phyloP scores from a whole-genome alignment of 371 early-diverging fungal species.

The Homolaphlyctis polyrhiza region DNA sequence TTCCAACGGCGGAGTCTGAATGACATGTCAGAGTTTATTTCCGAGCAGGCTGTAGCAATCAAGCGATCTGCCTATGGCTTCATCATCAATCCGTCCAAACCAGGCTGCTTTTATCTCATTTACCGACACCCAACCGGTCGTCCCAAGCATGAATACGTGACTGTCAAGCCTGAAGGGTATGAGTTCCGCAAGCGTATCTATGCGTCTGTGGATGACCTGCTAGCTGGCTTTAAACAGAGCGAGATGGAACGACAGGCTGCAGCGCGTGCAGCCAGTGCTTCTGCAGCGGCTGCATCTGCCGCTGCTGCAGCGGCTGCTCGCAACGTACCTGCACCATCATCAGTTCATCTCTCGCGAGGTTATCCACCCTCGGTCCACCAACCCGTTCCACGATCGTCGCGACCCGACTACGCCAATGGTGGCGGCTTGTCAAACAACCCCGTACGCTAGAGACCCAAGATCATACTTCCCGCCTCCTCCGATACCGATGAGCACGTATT shows the following conservation, averaged over 20 bases:
- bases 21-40: constrained; percentile 28
- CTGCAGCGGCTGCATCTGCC: neutral
- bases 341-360: no score
- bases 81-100: constrained; percentile 23
- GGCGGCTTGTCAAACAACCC: no score
- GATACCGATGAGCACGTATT: no score
- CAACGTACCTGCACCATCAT: no score
- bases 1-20: constrained; percentile 28
- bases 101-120: constrained; percentile 36
- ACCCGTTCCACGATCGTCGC: neutral
- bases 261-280: neutral
- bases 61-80: constrained; percentile 38
- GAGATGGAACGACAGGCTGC: constrained; percentile 17
- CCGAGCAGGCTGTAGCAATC: constrained; percentile 13
- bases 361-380: no score
- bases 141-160: constrained; percentile 29
- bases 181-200: constrained; percentile 29
- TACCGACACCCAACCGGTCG: constrained; percentile 31
- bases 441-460: no score
- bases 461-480: no score
- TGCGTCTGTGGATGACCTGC: constrained; percentile 25
- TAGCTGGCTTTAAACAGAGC: constrained; percentile 34
- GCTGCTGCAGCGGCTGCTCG: neutral
- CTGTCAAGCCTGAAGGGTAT: constrained; percentile 32
- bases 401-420: neutral